Evolutionary conservation across 2,329 filamentous ascomycete genomes (phyloP).

Genomic region (Beauveria medogensis): DNA sequence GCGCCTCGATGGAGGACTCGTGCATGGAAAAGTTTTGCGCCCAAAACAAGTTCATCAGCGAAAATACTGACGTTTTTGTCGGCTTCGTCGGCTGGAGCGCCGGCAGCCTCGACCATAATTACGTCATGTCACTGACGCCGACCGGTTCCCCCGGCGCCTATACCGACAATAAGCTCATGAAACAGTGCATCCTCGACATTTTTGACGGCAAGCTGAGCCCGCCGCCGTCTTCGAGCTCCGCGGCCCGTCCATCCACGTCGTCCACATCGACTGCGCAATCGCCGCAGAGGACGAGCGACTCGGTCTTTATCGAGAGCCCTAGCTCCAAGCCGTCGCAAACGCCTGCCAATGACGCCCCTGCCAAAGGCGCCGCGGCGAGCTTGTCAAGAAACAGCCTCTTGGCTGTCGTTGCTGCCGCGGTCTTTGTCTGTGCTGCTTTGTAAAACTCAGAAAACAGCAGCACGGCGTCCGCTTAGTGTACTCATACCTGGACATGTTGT

Average conservation of each 20-base stretch:
- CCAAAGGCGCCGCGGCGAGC: background rate
- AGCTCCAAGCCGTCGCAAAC: background rate
- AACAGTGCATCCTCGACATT: conserved; percentile 32
- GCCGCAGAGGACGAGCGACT: background rate
- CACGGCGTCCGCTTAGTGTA: background rate
- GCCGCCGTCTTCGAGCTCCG: background rate
- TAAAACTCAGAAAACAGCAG: background rate
- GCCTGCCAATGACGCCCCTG: background rate
- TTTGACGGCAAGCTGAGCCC: conserved; percentile 20
- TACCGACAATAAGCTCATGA: conserved; percentile 33
- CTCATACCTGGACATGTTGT: background rate
- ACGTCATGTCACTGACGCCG: conserved; percentile 37
- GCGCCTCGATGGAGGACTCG: conserved; percentile 35
- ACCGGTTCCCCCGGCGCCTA: conserved; percentile 17
- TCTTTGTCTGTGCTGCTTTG: background rate
- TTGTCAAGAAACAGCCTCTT: background rate
- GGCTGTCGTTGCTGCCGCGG: background rate
- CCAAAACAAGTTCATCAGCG: conserved; percentile 37
- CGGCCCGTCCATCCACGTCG: background rate
- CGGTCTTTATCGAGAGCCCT: conserved; percentile 1
- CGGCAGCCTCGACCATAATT: conserved; percentile 33
- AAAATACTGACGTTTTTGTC: conserved; percentile 38
- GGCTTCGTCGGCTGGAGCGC: conserved; percentile 40
- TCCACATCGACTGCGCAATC: no score
- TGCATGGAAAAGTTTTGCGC: conserved; percentile 37